phyloP scores from a whole-genome alignment of 306 rosid species.

The Pachyrhizus erosus region DNA sequence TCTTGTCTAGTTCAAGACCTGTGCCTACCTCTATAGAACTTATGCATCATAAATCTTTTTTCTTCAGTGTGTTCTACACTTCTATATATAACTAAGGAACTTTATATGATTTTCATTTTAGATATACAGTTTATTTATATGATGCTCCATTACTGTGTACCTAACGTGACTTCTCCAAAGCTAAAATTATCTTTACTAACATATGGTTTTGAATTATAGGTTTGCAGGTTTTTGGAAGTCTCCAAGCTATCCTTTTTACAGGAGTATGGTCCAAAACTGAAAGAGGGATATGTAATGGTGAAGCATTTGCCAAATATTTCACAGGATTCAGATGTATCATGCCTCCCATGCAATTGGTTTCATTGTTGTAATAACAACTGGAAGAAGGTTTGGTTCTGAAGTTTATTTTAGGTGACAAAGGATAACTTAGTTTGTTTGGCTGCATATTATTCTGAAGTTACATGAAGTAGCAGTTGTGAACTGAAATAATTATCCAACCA shows the following conservation, averaged over 20 bases:
- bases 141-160: slow-evolving; percentile 34
- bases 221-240: slow-evolving; percentile 98
- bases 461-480: slow-evolving; percentile 13
- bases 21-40: slow-evolving; percentile 8
- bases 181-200: slow-evolving; percentile 20
- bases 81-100: neutral
- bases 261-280: slow-evolving; percentile 94
- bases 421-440: slow-evolving; percentile 34
- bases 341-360: slow-evolving; percentile 76
- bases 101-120: neutral
- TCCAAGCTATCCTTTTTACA: slow-evolving; percentile 89
- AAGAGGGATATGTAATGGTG: slow-evolving; percentile 87
- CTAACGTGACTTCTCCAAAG: neutral
- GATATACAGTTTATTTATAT: slow-evolving; percentile 15
- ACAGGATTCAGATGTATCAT: slow-evolving; percentile 63
- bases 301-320: slow-evolving; percentile 78
- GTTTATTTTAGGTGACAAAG: neutral
- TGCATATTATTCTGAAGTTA: slow-evolving; percentile 15
- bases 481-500: slow-evolving; percentile 29
- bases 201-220: slow-evolving; percentile 57
- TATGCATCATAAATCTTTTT: slow-evolving; percentile 22
- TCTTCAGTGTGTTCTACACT: slow-evolving; percentile 1
- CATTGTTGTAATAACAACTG: slow-evolving; percentile 78
- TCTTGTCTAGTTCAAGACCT: slow-evolving; percentile 13
- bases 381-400: slow-evolving; percentile 72